Percentiles rank a stretch among this genome's conserved stretches.
Evolutionary conservation across 805 yeast genomes (phyloP).

Genomic region (Metschnikowia matae): DNA sequence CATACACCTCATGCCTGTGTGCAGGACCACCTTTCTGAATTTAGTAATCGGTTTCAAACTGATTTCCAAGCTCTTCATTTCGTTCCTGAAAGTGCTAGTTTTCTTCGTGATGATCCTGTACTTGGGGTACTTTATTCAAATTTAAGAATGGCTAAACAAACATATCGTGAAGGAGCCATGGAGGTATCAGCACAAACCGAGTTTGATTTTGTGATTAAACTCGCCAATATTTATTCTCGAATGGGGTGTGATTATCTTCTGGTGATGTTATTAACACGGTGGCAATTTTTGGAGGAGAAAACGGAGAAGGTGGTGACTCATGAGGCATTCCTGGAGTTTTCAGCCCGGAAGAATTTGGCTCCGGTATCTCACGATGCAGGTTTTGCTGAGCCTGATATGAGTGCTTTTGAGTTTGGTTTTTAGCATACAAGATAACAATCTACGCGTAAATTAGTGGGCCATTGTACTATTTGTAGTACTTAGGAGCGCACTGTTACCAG

Average conservation of each 20-base stretch:
- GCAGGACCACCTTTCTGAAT: conserved; percentile 16
- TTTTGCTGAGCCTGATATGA: conserved; percentile 74
- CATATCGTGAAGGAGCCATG: conserved; percentile 48
- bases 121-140: conserved; percentile 60
- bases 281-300: conserved; percentile 50
- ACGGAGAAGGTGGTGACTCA: background rate
- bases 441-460: too few species aligned
- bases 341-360: conserved; percentile 7
- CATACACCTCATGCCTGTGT: conserved; percentile 45
- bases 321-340: conserved; percentile 16
- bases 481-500: background rate
- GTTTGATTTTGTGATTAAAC: conserved; percentile 56
- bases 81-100: conserved; percentile 29
- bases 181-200: conserved; percentile 47
- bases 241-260: conserved; percentile 92
- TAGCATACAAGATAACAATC: background rate
- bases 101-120: conserved; percentile 77
- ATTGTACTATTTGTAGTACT: background rate
- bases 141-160: conserved; percentile 50
- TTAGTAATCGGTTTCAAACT: conserved; percentile 20
- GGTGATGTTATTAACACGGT: conserved; percentile 54
- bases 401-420: conserved; percentile 54
- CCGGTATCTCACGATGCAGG: conserved; percentile 40
- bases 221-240: conserved; percentile 63
- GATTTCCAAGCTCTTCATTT: conserved; percentile 13